phyloP scores from a whole-genome alignment of 2,329 filamentous ascomycete species.

The Hysterium pulicare region DNA sequence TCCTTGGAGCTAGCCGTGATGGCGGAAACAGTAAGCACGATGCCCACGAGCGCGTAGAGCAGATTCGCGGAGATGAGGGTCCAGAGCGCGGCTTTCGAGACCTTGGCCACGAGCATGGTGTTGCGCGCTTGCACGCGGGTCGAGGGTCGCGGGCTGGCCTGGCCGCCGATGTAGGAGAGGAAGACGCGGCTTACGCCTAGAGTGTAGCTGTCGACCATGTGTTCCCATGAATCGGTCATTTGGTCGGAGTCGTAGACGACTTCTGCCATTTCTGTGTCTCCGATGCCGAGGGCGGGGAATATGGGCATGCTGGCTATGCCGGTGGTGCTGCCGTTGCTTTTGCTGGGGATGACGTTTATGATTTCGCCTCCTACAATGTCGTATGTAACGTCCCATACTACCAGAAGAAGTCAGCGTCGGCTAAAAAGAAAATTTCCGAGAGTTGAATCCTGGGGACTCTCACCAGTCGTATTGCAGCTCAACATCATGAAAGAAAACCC shows the following conservation, averaged over 20 bases:
- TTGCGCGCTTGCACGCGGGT: background rate
- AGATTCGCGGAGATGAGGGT: background rate
- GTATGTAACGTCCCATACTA: background rate
- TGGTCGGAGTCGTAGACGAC: background rate
- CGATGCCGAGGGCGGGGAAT: background rate
- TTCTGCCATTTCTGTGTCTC: background rate
- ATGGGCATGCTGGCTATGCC: background rate
- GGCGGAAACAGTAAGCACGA: background rate
- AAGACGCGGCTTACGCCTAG: background rate
- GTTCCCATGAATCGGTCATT: background rate
- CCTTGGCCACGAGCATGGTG: background rate
- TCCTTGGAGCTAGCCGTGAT: background rate
- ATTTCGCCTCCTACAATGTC: background rate
- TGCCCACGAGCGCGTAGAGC: background rate
- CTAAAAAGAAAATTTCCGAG: background rate
- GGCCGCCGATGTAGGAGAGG: background rate
- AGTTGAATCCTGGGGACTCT: background rate
- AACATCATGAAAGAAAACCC: background rate
- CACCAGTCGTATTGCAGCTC: background rate
- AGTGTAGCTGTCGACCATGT: background rate
- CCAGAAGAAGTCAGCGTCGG: background rate
- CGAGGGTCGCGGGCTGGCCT: background rate
- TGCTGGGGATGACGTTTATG: background rate
- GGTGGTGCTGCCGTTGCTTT: background rate
- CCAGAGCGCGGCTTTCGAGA: background rate